Evolutionary conservation across 1,139 yeast genomes (phyloP), one percentile per base, ranked within the genome.

Genomic region (Nakaseomyces nivariensis): DNA sequence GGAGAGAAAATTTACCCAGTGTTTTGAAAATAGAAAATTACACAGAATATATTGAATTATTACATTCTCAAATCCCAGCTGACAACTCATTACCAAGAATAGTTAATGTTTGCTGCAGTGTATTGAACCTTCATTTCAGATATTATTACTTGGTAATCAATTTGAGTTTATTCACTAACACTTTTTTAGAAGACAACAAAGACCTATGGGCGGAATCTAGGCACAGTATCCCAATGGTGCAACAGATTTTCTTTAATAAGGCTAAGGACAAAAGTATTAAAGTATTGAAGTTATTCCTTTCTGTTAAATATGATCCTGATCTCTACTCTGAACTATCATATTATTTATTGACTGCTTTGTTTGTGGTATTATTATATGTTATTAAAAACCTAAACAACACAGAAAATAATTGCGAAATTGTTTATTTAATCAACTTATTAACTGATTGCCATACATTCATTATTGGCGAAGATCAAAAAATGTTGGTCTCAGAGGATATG

Each of bases 1-100:
- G 64, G 63, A 58, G 52, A 34, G 51, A 54, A 9, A 53, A 51
- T 5, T 53, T 63, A 46, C 66, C 57, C 10, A 52, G 57, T 4
- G 52, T 55, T 8, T 53, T 62, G 53, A 56, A 52, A 40, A 31
- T 56, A n/a, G 59, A 56, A n/a, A 55, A 52, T 37, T 60, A 59
- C 44, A 55, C 54, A 36, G 58, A 58, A 45, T 60, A 55, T 46
- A 29, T 61, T 22, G 53, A 59, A 9, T 43, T 58, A 22, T 37
- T 58, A 10, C 57, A 53, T 43, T 54, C 56, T n/a, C 57, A 57
- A 42, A 51, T 53, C 11, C 50, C 52, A 9, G 49, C 50, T 10
- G 56, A 54, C 1, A 54, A 55, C 31, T 56, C 63, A 1, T 55
- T 55, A 13, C 42, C 55, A 6, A 51, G 51, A 29, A 56, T 55